Evolutionary conservation across 345 rosid species (phyloP), one percentile per base, ranked within the genome.

Genomic region (Gynandropsis gynandra): DNA sequence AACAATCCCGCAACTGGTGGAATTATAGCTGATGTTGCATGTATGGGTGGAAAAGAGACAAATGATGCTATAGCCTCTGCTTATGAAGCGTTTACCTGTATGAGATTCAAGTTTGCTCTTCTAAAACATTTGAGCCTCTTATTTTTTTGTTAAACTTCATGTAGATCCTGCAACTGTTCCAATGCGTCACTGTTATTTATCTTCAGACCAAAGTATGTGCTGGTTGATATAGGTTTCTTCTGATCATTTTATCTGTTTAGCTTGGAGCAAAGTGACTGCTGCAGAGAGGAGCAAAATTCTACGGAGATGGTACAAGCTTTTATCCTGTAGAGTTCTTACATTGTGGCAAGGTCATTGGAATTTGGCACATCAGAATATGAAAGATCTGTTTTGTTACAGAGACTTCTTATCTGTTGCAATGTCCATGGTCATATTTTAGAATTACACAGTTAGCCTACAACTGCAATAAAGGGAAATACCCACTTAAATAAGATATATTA

Each of bases 211-310:
- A 50, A 19, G 15, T 47, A 15, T 14, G 38, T 41, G 35, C 18
- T 49, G 8, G 42, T 10, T 58, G 35, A 41, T 27, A 24, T 68
- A 14, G 62, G 5, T 43, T 64, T 35, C 19, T 35, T 54, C 35
- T n/a, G n/a, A n/a, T n/a, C n/a, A n/a, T n/a, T n/a, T n/a, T n/a
- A n/a, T n/a, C n/a, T 63, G 14, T 47, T 21, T 62, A 92, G 98
- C 89, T 58, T 92, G 98, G 98, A 87, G 98, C 74, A 87, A 70
- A 60, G 62, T 73, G 47, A 76, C 97, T 53, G 95, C 95, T 52
- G 70, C 69, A 43, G 90, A 85, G 56, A 82, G 98, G 79, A 87
- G 95, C 77, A 79, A 71, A 71, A 57, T 15, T 56, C 63, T 92
- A 54, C 70, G 90, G 54, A 82, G 70, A 68, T 92, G 98, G 98